phyloP scores from a whole-genome alignment of 495 filamentous ascomycete genomes.

The Xanthoparmelia taractica region DNA sequence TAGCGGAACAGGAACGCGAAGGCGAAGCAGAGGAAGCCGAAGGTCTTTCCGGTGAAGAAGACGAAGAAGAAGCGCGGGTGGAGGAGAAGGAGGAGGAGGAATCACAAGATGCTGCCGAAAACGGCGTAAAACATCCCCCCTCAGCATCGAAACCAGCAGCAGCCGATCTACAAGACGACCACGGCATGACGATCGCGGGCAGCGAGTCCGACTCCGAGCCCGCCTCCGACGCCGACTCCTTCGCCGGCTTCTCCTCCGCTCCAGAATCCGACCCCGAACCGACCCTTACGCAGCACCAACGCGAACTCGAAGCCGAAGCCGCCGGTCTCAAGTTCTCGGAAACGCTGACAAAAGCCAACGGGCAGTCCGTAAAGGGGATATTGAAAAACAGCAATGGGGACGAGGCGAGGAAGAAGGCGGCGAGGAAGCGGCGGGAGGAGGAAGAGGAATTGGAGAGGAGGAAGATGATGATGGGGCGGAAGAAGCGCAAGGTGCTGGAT shows the following conservation, averaged over 20 bases:
- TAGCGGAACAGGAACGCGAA: slow-evolving; percentile 70
- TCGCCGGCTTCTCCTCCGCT: slow-evolving; percentile 39
- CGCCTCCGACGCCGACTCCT: slow-evolving; percentile 35
- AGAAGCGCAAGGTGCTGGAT: slow-evolving; percentile 82
- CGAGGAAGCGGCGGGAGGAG: slow-evolving; percentile 63
- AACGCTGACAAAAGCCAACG: slow-evolving; percentile 28
- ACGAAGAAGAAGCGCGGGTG: slow-evolving; percentile 36
- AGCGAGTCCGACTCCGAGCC: slow-evolving; percentile 41
- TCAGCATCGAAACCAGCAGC: slow-evolving; percentile 24
- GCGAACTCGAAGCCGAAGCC: slow-evolving; percentile 87
- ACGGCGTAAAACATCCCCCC: slow-evolving; percentile 44
- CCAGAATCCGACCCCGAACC: slow-evolving; percentile 50
- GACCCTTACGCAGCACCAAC: slow-evolving; percentile 58
- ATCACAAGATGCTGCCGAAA: slow-evolving; percentile 47
- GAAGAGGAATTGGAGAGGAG: slow-evolving; percentile 77
- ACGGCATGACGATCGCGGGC: slow-evolving; percentile 54
- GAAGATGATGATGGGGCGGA: slow-evolving; percentile 89
- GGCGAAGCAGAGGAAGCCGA: slow-evolving; percentile 69
- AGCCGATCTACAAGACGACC: slow-evolving; percentile 37
- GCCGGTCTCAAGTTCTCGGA: slow-evolving; percentile 46
- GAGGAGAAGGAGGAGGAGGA: slow-evolving; percentile 42
- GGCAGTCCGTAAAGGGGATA: slow-evolving; percentile 33
- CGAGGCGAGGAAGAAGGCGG: slow-evolving; percentile 46
- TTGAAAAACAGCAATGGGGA: slow-evolving; percentile 42
- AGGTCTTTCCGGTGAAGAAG: slow-evolving; percentile 52